Base-by-base conservation (phyloP, 106 monocot genomes). In the Agapanthus africanus region DNA sequence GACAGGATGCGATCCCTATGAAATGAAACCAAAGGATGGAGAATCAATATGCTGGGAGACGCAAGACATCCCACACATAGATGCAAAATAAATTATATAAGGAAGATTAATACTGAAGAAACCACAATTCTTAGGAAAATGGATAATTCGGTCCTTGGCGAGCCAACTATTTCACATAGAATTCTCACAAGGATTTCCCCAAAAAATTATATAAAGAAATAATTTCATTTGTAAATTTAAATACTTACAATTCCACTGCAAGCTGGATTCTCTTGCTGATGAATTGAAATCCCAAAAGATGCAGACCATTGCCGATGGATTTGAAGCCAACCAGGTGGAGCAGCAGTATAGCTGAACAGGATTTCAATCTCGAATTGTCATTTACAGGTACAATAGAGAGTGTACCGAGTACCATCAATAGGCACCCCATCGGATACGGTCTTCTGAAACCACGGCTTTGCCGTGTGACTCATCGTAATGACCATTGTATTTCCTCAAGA, bases 401-500 rank as follows among this genome's bases (percentile, higher is more conserved):
- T 14, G 19, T 36, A 18, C 19, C 18, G 0, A 36, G 0, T 19
- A 11, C 61, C 61, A 61, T 36, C n/a, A n/a, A n/a, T n/a, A n/a
- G n/a, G n/a, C n/a, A n/a, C n/a, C n/a, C 61, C 37, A 10, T 61
- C 16, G 5, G 40, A 40, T 40, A 23, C 36, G 61, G 6, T 13
- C 37, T 23, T 40, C 5, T 10, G 25, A 64, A 64, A 23, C 22
- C 37, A 25, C 64, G 64, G 40, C 37, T 64, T 64, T 14, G 14
- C 10, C 0, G 64, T 1, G 11, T 23, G 0, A 26, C 62, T 82
- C 78, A 92, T 78, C 85, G 73, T 71, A 92, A 92, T 10, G 91
- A 92, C 73, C 80, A 85, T 25, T 94, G 94, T 32, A 94, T 94
- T 74, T 94, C 94, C 63, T 94, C 90, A 0, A 94, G 87, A 27